Base-by-base conservation (phyloP, 2,329 filamentous ascomycete genomes). In the Aureobasidium leucospermi region DNA sequence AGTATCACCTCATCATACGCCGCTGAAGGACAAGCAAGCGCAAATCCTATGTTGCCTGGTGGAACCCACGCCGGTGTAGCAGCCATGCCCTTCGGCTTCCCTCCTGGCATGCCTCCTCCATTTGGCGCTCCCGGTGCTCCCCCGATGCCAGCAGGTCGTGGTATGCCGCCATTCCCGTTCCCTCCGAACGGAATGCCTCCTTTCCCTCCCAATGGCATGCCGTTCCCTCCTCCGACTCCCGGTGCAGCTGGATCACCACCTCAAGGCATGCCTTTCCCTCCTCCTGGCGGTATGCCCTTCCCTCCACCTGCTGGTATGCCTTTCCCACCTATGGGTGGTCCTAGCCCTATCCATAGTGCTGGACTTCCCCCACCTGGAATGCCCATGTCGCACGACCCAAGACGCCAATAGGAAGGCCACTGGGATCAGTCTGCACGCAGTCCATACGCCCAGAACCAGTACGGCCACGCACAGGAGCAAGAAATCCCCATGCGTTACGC, bases 1-100 rank as follows among this genome's bases (percentile, higher is more conserved):
- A 93, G 88, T 67, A 99, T 99, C 75, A 97, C 94, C 43, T 90
- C 86, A 45, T 96, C 92, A 41, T 97, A 99, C 78, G 90, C 89
- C 64, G 91, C 90, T 67, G 94, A 96, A 77, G 94, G 94, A 68
- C 91, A 96, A 74, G 85, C 87, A 64, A 85, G 86, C 69, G 85
- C 85, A 63, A 96, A 96, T 74, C 92, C 89, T 55, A 90, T 94
- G 85, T 84, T 93, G 51, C 71, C 60, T 13, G 52, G 52, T 16
- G 52, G 52, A 56, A 46, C 68, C 66, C n/a, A 64, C 71, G 64
- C 82, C 80, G 10, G 83, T 85, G 69, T 81, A 36, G 71, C 70
- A 42, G 67, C 67, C 36, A 70, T 69, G 62, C 68, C 67, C 15
- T 67, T 66, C 73, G 65, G 67, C 29, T 86, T 90, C 70, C 85